phyloP scores from a whole-genome alignment of 2,329 filamentous ascomycete genomes.

The Celoporthe dispersa region DNA sequence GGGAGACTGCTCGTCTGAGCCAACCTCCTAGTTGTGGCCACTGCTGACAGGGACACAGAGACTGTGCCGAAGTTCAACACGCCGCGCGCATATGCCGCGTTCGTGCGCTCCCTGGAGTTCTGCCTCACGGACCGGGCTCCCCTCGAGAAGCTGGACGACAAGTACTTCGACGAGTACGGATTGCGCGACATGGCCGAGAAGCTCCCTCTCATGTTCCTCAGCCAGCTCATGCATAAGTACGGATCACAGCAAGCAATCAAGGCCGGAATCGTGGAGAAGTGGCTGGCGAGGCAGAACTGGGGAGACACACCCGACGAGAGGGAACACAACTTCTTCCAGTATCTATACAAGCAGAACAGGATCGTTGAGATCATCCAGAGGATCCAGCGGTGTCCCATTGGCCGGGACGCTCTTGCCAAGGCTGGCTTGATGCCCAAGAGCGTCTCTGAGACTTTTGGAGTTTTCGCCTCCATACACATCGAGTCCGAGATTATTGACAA shows the following conservation, averaged over 20 bases:
- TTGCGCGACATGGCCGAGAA: constrained; percentile 66
- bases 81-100: constrained; percentile 56
- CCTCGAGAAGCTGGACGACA: constrained; percentile 57
- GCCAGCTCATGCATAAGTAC: constrained; percentile 63
- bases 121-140: constrained; percentile 53
- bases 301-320: constrained; percentile 59
- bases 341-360: constrained; percentile 56
- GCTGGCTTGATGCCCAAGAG: constrained; percentile 51
- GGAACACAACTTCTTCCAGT: constrained; percentile 57
- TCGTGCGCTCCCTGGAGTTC: constrained; percentile 65
- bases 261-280: constrained; percentile 70
- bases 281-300: constrained; percentile 76
- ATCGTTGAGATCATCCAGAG: constrained; percentile 57
- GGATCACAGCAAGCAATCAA: constrained; percentile 61
- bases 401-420: constrained; percentile 55
- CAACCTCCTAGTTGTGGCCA: neutral
- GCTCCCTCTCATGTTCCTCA: constrained; percentile 61
- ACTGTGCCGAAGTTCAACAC: constrained; percentile 55
- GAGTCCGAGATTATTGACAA: constrained; percentile 29
- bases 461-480: constrained; percentile 28
- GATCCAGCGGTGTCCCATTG: constrained; percentile 54
- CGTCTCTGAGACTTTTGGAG: constrained; percentile 32
- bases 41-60: constrained; percentile 36
- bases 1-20: constrained; percentile 4
- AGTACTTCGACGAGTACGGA: constrained; percentile 65